These are phyloP conservation scores for Candida maris DNA, from an alignment of 805 yeast genomes.

Conservation along the genomic window DNA sequence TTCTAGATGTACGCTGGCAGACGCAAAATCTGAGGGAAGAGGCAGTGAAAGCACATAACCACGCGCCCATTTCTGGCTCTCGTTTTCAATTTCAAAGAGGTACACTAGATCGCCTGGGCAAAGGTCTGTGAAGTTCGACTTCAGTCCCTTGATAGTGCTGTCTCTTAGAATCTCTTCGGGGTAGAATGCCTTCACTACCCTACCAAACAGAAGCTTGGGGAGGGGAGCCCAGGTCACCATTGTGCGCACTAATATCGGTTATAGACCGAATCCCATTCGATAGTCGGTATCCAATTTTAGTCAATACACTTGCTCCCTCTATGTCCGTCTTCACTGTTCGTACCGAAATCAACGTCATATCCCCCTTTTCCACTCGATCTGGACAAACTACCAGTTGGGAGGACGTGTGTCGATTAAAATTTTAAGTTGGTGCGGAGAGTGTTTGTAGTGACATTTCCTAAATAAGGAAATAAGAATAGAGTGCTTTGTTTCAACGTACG, in stretches of 20 bases:
- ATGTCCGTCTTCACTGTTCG: neutral
- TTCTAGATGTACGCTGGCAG: conserved; percentile 58
- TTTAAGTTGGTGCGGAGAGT: neutral
- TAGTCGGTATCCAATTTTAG: no score
- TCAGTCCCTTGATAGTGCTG: conserved; percentile 7
- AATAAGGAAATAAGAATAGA: neutral
- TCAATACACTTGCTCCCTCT: no score
- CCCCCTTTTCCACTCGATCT: neutral
- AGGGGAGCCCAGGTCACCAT: conserved; percentile 45
- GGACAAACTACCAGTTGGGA: neutral
- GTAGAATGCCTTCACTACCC: conserved; percentile 40
- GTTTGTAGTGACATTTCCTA: neutral
- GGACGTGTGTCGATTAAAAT: no score
- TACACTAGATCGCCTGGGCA: conserved; percentile 78
- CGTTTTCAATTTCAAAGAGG: conserved; percentile 54
- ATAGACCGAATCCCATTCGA: no score
- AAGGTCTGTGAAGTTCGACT: conserved; percentile 39
- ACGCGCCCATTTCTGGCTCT: conserved; percentile 67
- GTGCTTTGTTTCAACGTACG: no score
- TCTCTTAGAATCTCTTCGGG: conserved; percentile 35
- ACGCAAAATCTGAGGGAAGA: conserved; percentile 62
- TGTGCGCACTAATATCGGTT: no score
- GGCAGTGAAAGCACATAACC: conserved; percentile 72
- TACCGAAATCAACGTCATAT: neutral
- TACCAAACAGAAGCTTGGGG: conserved; percentile 41